These are phyloP conservation scores for Gossypium laxum DNA, from an alignment of 441 rosid species.

Conservation along the genomic window DNA sequence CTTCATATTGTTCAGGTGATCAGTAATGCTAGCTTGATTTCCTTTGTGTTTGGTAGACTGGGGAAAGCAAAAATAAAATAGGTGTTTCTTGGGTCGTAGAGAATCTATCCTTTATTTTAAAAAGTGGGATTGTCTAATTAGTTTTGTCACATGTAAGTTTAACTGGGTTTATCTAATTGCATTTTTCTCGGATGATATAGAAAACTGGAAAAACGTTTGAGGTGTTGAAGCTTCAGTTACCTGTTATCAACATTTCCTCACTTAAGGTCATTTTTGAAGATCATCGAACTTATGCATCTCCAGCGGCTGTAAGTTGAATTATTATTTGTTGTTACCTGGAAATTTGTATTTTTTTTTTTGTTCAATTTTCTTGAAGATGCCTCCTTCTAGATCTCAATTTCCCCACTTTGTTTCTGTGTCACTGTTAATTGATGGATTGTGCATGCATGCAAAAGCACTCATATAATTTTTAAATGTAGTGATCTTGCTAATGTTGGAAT, in stretches of 20 bases:
- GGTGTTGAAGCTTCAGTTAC: constrained; percentile 63
- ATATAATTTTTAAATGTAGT: neutral
- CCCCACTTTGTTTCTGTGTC: neutral
- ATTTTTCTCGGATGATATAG: constrained; percentile 35
- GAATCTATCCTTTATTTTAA: neutral
- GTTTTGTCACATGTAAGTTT: neutral
- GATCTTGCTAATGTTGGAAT: neutral
- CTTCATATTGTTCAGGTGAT: constrained; percentile 69
- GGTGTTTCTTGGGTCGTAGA: neutral
- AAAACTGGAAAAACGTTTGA: constrained; percentile 77
- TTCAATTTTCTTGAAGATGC: neutral
- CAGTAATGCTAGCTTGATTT: constrained; percentile 6
- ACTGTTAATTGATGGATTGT: neutral
- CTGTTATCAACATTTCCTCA: constrained; percentile 62
- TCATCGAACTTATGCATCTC: constrained; percentile 83
- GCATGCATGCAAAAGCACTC: neutral
- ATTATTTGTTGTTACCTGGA: constrained; percentile 2
- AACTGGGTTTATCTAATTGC: neutral
- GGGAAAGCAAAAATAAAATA: neutral
- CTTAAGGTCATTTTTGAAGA: constrained; percentile 81
- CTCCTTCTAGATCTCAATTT: neutral
- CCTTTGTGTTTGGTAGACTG: constrained; percentile 15
- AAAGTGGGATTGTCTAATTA: neutral
- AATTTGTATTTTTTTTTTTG: neutral
- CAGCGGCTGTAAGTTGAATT: constrained; percentile 65